Percentiles rank a stretch among this genome's conserved stretches.
Evolutionary conservation across 805 yeast genomes (phyloP).

Genomic region (Sporopachydermia lactativora): DNA sequence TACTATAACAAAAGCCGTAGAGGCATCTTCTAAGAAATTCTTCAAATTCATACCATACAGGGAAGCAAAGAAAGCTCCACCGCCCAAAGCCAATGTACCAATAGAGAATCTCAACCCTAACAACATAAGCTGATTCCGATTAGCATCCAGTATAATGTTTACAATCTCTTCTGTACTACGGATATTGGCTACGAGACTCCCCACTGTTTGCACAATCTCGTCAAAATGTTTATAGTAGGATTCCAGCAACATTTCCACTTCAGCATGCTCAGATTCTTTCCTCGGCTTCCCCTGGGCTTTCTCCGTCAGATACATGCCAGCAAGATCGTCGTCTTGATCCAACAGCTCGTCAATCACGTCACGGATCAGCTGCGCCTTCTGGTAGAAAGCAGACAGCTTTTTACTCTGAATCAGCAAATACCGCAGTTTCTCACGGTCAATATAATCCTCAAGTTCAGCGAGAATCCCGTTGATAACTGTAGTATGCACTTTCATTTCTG

Average conservation of each 20-base stretch:
- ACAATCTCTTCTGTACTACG: conserved; percentile 91
- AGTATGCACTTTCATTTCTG: conserved; percentile 78
- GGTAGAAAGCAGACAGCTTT: conserved; percentile 68
- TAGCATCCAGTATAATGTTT: conserved; percentile 83
- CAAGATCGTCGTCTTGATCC: conserved; percentile 79
- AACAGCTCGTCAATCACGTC: conserved; percentile 75
- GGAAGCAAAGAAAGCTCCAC: conserved; percentile 69
- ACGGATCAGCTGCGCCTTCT: conserved; percentile 69
- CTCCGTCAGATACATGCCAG: conserved; percentile 67
- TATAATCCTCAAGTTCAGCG: conserved; percentile 64
- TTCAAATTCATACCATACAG: conserved; percentile 93
- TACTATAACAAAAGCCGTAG: conserved; percentile 50
- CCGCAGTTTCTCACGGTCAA: conserved; percentile 67
- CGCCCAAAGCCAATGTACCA: conserved; percentile 70
- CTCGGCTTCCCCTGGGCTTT: conserved; percentile 31
- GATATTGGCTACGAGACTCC: conserved; percentile 65
- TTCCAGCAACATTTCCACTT: conserved; percentile 81
- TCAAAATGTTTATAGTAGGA: conserved; percentile 84
- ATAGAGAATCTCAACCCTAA: conserved; percentile 73
- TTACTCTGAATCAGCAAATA: conserved; percentile 75
- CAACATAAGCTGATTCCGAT: conserved; percentile 85
- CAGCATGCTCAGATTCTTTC: conserved; percentile 56
- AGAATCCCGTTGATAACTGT: conserved; percentile 64
- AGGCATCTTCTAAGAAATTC: conserved; percentile 77
- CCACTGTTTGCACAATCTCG: conserved; percentile 86